Percentiles rank a stretch among this genome's conserved stretches.
These are phyloP conservation scores for Polytrichum formosum DNA, from an alignment of 225 moss, liverwort and hornwort species.

Conservation along the genomic window DNA sequence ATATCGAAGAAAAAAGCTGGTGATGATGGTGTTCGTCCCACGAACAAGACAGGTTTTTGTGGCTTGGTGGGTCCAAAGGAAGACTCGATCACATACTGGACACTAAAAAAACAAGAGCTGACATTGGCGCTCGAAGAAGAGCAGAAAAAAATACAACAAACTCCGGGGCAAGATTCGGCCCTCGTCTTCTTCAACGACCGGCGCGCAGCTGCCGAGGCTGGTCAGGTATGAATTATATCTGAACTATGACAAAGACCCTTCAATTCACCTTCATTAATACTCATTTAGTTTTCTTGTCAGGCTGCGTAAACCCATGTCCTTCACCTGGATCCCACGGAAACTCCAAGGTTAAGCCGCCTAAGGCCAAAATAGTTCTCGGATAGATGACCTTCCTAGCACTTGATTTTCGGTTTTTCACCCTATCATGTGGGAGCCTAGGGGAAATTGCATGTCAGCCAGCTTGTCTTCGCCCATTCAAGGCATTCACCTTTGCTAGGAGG, in stretches of 20 bases:
- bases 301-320: too few species aligned
- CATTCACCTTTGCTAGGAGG: too few species aligned
- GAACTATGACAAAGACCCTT: background rate
- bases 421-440: too few species aligned
- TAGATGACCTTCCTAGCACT: too few species aligned
- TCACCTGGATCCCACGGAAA: too few species aligned
- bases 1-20: constrained; percentile 32
- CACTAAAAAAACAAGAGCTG: constrained; percentile 34
- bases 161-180: constrained; percentile 63
- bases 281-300: too few species aligned
- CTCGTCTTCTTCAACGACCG: constrained; percentile 79
- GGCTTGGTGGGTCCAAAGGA: constrained; percentile 48
- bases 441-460: too few species aligned
- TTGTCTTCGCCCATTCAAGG: too few species aligned
- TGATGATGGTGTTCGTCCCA: constrained; percentile 44
- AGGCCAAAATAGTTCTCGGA: too few species aligned
- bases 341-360: too few species aligned
- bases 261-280: too few species aligned
- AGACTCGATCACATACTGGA: constrained; percentile 50
- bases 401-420: too few species aligned
- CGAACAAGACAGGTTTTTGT: constrained; percentile 43
- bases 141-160: constrained; percentile 24
- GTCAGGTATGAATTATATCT: constrained; percentile 48
- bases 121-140: constrained; percentile 36
- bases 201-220: constrained; percentile 81